Evolutionary conservation across 1,284 basidiomycete species (phyloP).

Genomic region (Schizophyllum commune): DNA sequence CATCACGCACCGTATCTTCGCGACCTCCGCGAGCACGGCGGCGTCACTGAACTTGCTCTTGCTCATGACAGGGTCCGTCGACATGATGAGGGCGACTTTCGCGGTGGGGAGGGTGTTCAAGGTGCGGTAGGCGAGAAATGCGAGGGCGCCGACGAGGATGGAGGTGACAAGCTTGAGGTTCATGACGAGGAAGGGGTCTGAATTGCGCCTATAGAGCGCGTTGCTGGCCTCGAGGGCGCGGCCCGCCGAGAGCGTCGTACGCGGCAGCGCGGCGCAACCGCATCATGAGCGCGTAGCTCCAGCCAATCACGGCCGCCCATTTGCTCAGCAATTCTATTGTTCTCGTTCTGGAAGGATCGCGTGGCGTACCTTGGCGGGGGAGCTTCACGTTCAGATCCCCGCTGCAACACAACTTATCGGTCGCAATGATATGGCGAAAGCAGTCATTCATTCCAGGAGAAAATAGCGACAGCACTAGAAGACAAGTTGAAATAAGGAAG

Average conservation of each 20-base stretch:
- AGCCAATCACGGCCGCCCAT: neutral
- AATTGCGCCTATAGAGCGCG: too few species aligned
- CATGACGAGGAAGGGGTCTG: neutral
- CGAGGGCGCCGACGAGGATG: neutral
- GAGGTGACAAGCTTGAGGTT: neutral
- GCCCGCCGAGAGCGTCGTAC: neutral
- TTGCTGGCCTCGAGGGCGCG: too few species aligned
- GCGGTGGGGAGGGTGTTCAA: neutral
- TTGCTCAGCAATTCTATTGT: neutral
- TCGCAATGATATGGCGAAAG: too few species aligned
- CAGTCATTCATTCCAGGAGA: too few species aligned
- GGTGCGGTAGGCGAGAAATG: neutral
- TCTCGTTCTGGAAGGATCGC: neutral
- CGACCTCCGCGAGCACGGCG: conserved; percentile 10
- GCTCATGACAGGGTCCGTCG: neutral
- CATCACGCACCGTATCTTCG: conserved; percentile 10
- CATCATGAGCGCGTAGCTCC: neutral
- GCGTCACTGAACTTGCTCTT: neutral
- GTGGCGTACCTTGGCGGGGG: neutral
- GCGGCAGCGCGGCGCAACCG: neutral
- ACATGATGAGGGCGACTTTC: neutral
- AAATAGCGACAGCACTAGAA: too few species aligned
- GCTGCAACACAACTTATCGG: too few species aligned
- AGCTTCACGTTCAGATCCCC: neutral
- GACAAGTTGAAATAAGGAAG: too few species aligned